Base-by-base conservation (phyloP, 2,329 filamentous ascomycete genomes). In the Exophiala sp. region DNA sequence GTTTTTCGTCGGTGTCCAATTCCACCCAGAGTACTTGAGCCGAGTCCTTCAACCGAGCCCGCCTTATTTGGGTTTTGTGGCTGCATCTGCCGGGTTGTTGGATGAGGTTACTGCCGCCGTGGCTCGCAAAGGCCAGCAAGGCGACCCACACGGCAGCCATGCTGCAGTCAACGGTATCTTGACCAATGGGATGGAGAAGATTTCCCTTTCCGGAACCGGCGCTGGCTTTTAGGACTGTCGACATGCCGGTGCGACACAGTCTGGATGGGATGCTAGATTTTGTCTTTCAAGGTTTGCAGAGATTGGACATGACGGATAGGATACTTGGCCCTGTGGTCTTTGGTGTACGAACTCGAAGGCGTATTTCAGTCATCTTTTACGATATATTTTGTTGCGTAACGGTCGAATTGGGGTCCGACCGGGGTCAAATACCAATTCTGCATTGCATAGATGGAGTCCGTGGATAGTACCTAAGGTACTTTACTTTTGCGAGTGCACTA, bases 1-100 rank as follows among this genome's bases (percentile, higher is more conserved):
- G 0, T 95, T 80, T 76, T 95, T 83, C 60, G 86, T 94, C 14
- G 84, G 85, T 55, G 85, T 93, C 7, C 90, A 95, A 68, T 91
- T 85, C 68, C 89, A 95, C 66, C 88, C 90, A 1, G 89, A 96
- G 68, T 95, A 91, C 65, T 74, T 87, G 43, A 84, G 79, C 59
- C 78, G 85, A 45, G 88, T 93, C 2, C 71, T 94, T 55, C 73
- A 80, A 43, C 87, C 87, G 0, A 84, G 80, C 63, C 81, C 81
- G 64, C 82, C 86, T 1, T 93, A 88, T 69, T 75, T 95, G 18
- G 89, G 89, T 40, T 90, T 95, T 66, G 79, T 95, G 40, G 88
- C 89, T 24, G 86, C 88, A 1, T 81, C 81, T 45, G 79, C 83
- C 1, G 85, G 85, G 11, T 77, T 82, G 63, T 70, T 91, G 40